These are phyloP conservation scores for Clonostachys rosea DNA, from an alignment of 2,329 filamentous ascomycete species.

Conservation along the genomic window DNA sequence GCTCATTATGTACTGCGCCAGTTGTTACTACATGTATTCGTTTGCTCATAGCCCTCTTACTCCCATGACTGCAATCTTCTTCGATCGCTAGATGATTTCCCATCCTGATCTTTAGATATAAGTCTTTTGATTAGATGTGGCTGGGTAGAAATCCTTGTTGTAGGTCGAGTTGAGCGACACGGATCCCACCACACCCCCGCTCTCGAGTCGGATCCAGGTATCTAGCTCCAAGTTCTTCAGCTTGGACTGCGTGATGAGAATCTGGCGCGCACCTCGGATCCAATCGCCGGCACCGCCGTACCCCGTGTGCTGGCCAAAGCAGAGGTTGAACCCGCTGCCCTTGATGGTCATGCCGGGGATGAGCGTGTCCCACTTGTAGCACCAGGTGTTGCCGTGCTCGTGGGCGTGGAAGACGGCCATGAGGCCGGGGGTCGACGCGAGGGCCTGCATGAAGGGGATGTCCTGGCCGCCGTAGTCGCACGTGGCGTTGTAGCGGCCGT, in stretches of 20 bases:
- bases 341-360: constrained; percentile 22
- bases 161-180: constrained; percentile 57
- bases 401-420: constrained; percentile 60
- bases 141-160: constrained; percentile 48
- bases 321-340: constrained; percentile 40
- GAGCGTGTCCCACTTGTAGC: constrained; percentile 39
- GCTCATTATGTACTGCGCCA: no score
- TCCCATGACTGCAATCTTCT: no score
- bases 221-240: constrained; percentile 38
- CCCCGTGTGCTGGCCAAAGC: constrained; percentile 62
- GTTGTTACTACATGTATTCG: no score
- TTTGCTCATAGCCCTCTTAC: no score
- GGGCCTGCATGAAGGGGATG: constrained; percentile 56
- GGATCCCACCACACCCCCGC: constrained; percentile 41
- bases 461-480: constrained; percentile 47
- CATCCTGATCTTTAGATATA: constrained; percentile 6
- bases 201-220: constrained; percentile 59
- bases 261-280: constrained; percentile 55
- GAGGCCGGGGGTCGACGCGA: constrained; percentile 48
- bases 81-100: no score
- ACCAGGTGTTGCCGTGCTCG: constrained; percentile 61
- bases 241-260: constrained; percentile 38
- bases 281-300: constrained; percentile 67
- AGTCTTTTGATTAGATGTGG: constrained; percentile 29
- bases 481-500: constrained; percentile 26